Evolutionary conservation across 208 protist genomes (phyloP), one percentile per base, ranked within the genome.

Genomic region (Leishmania turanica): DNA sequence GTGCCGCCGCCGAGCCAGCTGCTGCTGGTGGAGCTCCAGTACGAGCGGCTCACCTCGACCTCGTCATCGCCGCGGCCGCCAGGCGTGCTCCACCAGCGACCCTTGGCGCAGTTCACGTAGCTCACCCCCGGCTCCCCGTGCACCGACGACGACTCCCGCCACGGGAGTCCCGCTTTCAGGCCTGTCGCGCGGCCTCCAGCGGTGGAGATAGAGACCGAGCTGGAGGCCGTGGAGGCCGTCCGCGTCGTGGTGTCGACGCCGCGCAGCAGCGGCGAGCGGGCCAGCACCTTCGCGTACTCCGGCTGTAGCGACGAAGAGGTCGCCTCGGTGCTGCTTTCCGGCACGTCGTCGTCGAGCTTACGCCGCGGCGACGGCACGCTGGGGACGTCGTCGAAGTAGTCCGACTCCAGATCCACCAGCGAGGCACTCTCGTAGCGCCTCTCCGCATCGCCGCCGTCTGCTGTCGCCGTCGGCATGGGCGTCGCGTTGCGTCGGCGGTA

Each of bases 21-120:
- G 70, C 84, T 89, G 64, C 83, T 88, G 24, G 87, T 82, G 27
- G 89, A 93, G 73, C 74, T 88, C 76, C 82, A 84, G 83, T 97
- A 97, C 37, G 90, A 89, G 8, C 85, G 83, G 77, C 90, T 97
- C 56, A 96, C 85, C 82, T 96, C 90, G 7, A 97, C 92, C 74
- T 89, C 87, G 75, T 96, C 92, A 56, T 95, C 91, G 62, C 89
- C 91, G 77, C 86, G 82, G 64, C 91, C 88, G 68, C 87, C 87
- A 49, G 71, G 77, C 47, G 82, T 87, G 75, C 81, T 82, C 88
- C 89, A 95, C 89, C 91, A 95, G 73, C 78, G 75, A 24, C 91
- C 86, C n/a, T 60, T 79, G 47, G 85, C 88, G 31, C 70, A 87
- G 42, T 89, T 68, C 9, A 42, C 51, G 75, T 81, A 85, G 71